Evolutionary conservation across 2,329 filamentous ascomycete genomes (phyloP).

Genomic region (Aureobasidium melanogenum): DNA sequence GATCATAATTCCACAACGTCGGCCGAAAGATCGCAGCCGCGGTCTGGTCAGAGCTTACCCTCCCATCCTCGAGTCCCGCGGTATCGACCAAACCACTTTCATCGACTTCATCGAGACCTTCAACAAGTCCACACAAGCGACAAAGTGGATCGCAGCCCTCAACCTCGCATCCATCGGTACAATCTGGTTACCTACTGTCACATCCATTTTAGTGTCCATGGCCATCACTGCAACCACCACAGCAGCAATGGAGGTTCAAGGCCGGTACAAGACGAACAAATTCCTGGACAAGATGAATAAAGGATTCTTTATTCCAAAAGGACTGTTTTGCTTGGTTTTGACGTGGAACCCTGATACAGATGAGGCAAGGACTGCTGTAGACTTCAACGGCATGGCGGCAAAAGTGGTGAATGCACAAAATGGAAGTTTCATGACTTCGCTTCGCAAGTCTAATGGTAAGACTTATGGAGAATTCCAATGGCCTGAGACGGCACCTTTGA

Average conservation of each 20-base stretch:
- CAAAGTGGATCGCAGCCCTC: constrained; percentile 24
- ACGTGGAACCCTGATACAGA: constrained; percentile 22
- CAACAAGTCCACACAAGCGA: constrained; percentile 34
- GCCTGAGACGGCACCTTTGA: constrained; percentile 35
- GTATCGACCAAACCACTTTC: constrained; percentile 42
- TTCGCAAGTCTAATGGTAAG: constrained; percentile 30
- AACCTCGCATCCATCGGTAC: constrained; percentile 27
- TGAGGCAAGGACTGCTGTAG: not conserved
- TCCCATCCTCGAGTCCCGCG: constrained; percentile 37
- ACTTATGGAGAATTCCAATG: constrained; percentile 34
- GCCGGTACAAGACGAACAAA: constrained; percentile 36
- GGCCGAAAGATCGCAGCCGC: constrained; percentile 39
- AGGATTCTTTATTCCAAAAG: constrained; percentile 48
- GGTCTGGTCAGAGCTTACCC: constrained; percentile 48
- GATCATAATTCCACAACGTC: constrained; percentile 44
- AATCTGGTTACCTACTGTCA: constrained; percentile 31
- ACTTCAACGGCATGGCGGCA: constrained; percentile 30
- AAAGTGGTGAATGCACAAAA: constrained; percentile 23
- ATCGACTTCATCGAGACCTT: constrained; percentile 41
- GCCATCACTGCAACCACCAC: constrained; percentile 36
- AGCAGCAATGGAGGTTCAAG: constrained; percentile 32
- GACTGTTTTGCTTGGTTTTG: constrained; percentile 47
- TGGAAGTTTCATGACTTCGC: constrained; percentile 21
- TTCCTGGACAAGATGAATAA: constrained; percentile 50
- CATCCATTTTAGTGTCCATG: constrained; percentile 35